phyloP scores from a whole-genome alignment of 768 basidiomycete genomes.

The Boletus pseudopeckii region DNA sequence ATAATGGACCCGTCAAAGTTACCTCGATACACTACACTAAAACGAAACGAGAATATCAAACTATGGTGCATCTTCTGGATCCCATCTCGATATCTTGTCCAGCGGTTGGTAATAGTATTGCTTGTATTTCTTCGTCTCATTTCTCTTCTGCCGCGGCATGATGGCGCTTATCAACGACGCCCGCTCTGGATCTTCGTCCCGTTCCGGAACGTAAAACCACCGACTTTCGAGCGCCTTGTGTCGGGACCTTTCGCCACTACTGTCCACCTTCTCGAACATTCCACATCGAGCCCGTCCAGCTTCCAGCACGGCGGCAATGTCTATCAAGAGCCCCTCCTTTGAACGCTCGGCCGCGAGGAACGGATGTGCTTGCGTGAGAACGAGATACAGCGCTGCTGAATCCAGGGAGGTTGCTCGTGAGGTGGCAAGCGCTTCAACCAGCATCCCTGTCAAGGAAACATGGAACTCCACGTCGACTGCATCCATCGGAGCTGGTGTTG shows the following conservation, averaged over 20 bases:
- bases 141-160: slow-evolving; percentile 75
- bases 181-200: slow-evolving; percentile 68
- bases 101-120: slow-evolving; percentile 81
- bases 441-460: slow-evolving; percentile 56
- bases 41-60: slow-evolving; percentile 1
- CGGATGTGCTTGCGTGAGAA: slow-evolving; percentile 53
- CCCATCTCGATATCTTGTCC: slow-evolving; percentile 70
- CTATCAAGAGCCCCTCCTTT: slow-evolving; percentile 44
- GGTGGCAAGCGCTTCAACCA: slow-evolving; percentile 68
- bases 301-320: slow-evolving; percentile 51
- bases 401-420: slow-evolving; percentile 68
- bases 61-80: slow-evolving; percentile 57
- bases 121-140: slow-evolving; percentile 79
- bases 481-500: slow-evolving; percentile 7
- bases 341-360: slow-evolving; percentile 37
- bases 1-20: slow-evolving; percentile 8
- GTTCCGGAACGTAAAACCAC: slow-evolving; percentile 77
- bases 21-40: slow-evolving; percentile 14
- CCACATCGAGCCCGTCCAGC: slow-evolving; percentile 45
- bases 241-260: slow-evolving; percentile 51
- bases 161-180: slow-evolving; percentile 62
- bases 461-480: slow-evolving; percentile 26
- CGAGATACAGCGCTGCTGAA: slow-evolving; percentile 48
- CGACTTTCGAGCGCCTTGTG: slow-evolving; percentile 47
- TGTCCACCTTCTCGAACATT: slow-evolving; percentile 72